Base-by-base conservation (phyloP, 2,329 filamentous ascomycete genomes). In the Hyphodiscus sp. region DNA sequence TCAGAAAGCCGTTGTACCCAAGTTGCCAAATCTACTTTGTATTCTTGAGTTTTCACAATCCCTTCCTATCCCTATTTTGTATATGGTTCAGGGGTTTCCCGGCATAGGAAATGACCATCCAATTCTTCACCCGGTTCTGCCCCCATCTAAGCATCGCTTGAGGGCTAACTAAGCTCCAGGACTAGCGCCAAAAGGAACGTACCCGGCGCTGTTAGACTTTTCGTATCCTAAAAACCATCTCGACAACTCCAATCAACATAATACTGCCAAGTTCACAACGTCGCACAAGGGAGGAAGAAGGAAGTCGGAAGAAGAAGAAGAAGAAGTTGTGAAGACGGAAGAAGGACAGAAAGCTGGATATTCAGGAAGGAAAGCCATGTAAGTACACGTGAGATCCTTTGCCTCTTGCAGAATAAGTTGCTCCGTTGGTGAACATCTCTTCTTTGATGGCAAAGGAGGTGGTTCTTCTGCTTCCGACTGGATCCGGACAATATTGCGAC, bases 251-350 rank as follows among this genome's bases (percentile, higher is more conserved):
- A 51, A 44, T 47, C 53, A 30, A 20, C 20, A 18, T 7, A 47
- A 18, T 30, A 41, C 30, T 18, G 19, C 46, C 56, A 56, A 55
- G 58, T 64, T 64, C 60, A 60, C 51, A 50, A 63, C 60, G 60
- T 63, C 58, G 60, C 63, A 61, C 61, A 61, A 52, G 63, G 63
- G 61, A 62, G 61, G 64, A 61, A 58, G 64, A 61, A 64, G 63
- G 61, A 63, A 62, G 63, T 61, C 56, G 63, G 58, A 58, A 61
- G 60, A 57, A 55, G 61, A 60, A 55, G 61, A 60, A 60, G 61
- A 53, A 56, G 60, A 59, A 56, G 58, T 58, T 56, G 53, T 49
- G 52, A 50, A 50, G 58, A 59, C 58, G 60, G 60, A 64, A 60
- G 61, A 61, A 63, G 59, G 46, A 48, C 33, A 38, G 56, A 59